A percentile compares a stretch with the other conserved stretches of the same genome.
Conservation (phyloP, 352 stramenopile genomes). For the Phytophthora crassamura region DNA sequence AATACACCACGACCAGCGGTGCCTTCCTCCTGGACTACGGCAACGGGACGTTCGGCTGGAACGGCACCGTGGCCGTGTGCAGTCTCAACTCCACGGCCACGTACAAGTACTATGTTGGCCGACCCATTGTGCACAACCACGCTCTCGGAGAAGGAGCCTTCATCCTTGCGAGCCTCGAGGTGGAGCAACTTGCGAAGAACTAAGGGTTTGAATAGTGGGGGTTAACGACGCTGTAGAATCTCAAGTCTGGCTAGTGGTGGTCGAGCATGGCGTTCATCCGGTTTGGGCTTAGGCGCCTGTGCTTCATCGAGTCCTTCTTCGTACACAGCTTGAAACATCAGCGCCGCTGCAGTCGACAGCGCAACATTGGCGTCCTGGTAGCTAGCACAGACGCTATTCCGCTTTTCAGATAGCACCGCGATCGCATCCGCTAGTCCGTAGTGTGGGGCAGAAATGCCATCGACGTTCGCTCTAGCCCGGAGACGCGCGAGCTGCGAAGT, state of each 20-base stretch:
- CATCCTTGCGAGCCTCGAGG: constrained; percentile 31
- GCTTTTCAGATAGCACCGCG: constrained; percentile 51
- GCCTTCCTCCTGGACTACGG: constrained; percentile 27
- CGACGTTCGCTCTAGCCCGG: constrained; percentile 32
- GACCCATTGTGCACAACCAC: constrained; percentile 31
- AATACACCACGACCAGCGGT: constrained; percentile 29
- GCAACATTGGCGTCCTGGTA: constrained; percentile 39
- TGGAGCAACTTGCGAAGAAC: constrained; percentile 23
- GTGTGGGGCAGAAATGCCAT: constrained; percentile 13
- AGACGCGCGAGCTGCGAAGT: constrained; percentile 54
- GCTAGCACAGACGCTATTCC: constrained; percentile 45
- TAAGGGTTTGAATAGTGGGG: too few relatives aligned
- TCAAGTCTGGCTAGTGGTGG: constrained; percentile 34
- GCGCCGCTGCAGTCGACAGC: constrained; percentile 30
- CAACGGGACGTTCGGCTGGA: constrained; percentile 31
- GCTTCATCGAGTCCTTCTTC: constrained; percentile 13
- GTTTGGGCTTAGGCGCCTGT: constrained; percentile 17
- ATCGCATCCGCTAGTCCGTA: constrained; percentile 58
- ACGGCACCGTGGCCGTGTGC: constrained; percentile 35
- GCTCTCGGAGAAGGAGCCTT: constrained; percentile 32
- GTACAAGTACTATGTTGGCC: constrained; percentile 37
- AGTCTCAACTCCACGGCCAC: constrained; percentile 38
- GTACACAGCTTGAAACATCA: constrained; percentile 29
- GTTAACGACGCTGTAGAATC: constrained; percentile 32
- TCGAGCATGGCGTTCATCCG: constrained; percentile 30